Evolutionary conservation across 306 rosid species (phyloP), one percentile per base, ranked within the genome.

Genomic region (Prunus mira): DNA sequence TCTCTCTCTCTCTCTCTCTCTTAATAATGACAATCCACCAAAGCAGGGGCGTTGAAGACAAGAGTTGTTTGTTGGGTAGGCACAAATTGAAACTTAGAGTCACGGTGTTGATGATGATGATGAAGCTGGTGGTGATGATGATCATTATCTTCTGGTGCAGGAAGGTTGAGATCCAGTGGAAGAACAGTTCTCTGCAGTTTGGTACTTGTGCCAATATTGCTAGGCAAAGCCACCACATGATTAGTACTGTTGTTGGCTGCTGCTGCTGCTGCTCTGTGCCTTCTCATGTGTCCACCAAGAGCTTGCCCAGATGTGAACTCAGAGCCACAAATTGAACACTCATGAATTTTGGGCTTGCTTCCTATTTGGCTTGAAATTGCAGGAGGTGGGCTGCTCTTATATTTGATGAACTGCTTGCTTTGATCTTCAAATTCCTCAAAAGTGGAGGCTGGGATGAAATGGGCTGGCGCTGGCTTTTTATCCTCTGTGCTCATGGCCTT

Each of bases 271-370:
- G 87, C 51, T 54, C 97, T 86, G 18, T 95, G 99, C 76, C 97
- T 83, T 70, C 98, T 89, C 99, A 95, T 95, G 69, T 95, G 99
- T 4, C 98, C 99, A 7, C 99, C 97, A 41, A 95, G 81, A 8
- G 98, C 99, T 84, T 95, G 99, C 2, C 97, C 98, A 0, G 99
- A 95, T 9, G 83, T 82, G 83, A 95, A 95, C 61, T 91, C 97
- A 17, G 92, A 72, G 4, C 99, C 92, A n/a, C 99, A 95, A 18
- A 92, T 87, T 0, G 97, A 95, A 73, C 99, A 95, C 87, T 91
- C 99, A 2, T 92, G 99, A 67, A 92, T 56, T 84, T 95, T 95
- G 2, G 79, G 28, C 60, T 74, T 82, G 72, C 58, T 87, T 22
- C 51, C 77, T 8, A 78, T 74, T 77, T 84, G 89, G 65, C 77